Evolutionary conservation across 2,329 filamentous ascomycete species (phyloP), one percentile per base, ranked within the genome.

Genomic region (Fusarium bactridioides): DNA sequence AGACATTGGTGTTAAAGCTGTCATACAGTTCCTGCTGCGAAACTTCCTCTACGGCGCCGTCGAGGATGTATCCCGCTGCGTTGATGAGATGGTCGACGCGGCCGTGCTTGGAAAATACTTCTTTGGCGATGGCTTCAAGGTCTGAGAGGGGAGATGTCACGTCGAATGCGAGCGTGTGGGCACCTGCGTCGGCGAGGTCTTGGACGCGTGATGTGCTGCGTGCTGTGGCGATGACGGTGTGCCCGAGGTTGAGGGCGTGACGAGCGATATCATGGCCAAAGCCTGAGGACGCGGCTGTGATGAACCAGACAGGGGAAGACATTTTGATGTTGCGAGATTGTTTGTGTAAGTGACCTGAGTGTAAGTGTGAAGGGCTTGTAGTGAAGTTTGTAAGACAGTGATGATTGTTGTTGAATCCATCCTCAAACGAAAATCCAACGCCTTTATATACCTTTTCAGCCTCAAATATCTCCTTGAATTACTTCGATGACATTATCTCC

Each of bases 1-100:
- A 86, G 35, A 89, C 85, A 62, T 90, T 89, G 37, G 86, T 87
- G 74, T 86, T 82, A 76, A 87, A 88, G 16, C 77, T 70, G 6
- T 79, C 76, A 16, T 78, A 79, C 29, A 82, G 73, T 67, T 85
- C 83, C 40, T 82, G 70, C 4, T 78, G 76, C 6, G 78, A 80
- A 1, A 77, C 74, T 68, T 84, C 84, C 67, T 86, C 85, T 4
- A 82, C 75, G 1, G 81, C 77, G 1, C 83, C 84, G 33, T 83
- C 80, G 8, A 86, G 79, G 40, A 84, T 79, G 74, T 81, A 86
- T 0, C 84, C 86, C 0, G 85, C 85, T 1, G 84, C 82, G 31
- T 87, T 87, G 67, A 87, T 76, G 27, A 87, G 81, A 56, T 86
- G 83, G 50, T 86, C 85, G 33, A 87, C 81, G 38, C 80, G 80